A percentile compares a stretch with the other conserved stretches of the same genome.
phyloP scores from a whole-genome alignment of 345 rosid species.

The Laguncularia racemosa region DNA sequence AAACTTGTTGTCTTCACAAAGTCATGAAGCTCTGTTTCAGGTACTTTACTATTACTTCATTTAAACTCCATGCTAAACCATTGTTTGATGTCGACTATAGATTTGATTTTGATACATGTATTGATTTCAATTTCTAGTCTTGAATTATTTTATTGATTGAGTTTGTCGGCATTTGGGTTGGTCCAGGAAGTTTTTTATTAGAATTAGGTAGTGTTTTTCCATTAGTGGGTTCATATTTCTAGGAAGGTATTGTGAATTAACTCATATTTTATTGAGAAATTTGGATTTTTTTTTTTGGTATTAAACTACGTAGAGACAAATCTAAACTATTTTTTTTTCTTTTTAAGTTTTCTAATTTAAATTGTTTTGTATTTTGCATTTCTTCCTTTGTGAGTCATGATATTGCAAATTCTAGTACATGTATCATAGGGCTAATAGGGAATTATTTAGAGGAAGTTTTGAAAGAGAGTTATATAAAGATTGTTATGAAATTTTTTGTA shows the following conservation, averaged over 20 bases:
- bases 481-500: too few relatives aligned
- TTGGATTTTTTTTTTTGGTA: neutral
- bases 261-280: too few relatives aligned
- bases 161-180: conserved; percentile 19
- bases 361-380: neutral
- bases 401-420: too few relatives aligned
- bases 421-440: too few relatives aligned
- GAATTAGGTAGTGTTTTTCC: conserved; percentile 92
- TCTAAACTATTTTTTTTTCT: neutral
- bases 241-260: conserved; percentile 63
- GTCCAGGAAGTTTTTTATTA: conserved; percentile 63
- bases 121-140: neutral
- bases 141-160: neutral
- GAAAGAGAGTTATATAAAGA: too few relatives aligned
- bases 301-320: neutral
- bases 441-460: too few relatives aligned
- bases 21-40: conserved; percentile 62
- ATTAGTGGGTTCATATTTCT: conserved; percentile 81
- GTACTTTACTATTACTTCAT: conserved; percentile 18
- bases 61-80: neutral
- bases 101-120: neutral
- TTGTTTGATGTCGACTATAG: neutral
- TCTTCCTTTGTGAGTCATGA: too few relatives aligned
- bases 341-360: too few relatives aligned
- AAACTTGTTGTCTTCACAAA: conserved; percentile 92